phyloP scores from a whole-genome alignment of 768 basidiomycete genomes.

The Mycena rebaudengoi region DNA sequence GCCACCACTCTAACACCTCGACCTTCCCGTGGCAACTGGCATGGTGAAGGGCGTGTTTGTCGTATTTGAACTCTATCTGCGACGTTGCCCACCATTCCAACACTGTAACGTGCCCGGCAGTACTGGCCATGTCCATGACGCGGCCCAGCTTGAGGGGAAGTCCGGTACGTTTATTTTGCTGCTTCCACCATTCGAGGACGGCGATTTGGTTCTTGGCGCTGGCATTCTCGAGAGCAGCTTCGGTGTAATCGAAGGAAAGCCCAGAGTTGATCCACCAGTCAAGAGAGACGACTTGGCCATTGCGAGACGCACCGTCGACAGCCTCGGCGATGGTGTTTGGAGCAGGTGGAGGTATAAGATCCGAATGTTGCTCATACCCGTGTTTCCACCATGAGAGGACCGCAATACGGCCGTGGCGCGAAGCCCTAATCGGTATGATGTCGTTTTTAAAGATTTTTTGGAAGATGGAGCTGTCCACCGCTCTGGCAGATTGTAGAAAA shows the following conservation, averaged over 20 bases:
- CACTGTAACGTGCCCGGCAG: too few species aligned
- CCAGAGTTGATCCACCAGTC: conserved; percentile 88
- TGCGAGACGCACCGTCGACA: conserved; percentile 80
- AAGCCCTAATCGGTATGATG: conserved; percentile 81
- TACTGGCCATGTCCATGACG: too few species aligned
- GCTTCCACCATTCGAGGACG: too few species aligned
- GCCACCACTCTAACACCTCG: conserved; percentile 84
- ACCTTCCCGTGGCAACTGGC: conserved; percentile 74
- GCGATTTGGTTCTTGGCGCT: too few species aligned
- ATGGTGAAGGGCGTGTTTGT: too few species aligned
- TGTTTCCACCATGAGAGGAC: conserved; percentile 88
- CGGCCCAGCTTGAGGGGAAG: too few species aligned
- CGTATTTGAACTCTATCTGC: too few species aligned
- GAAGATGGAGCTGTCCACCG: conserved; percentile 66
- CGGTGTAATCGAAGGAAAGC: conserved; percentile 79
- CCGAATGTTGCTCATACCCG: conserved; percentile 66
- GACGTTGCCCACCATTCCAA: too few species aligned
- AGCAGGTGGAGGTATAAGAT: conserved; percentile 64
- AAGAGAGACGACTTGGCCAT: conserved; percentile 71
- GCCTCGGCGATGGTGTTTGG: conserved; percentile 68
- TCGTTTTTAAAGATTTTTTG: conserved; percentile 68
- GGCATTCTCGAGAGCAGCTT: conserved; percentile 80
- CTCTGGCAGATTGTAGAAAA: conserved; percentile 56
- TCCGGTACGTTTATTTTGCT: too few species aligned
- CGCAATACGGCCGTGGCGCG: conserved; percentile 72